Percentiles rank a stretch among this genome's conserved stretches.
Evolutionary conservation across 1,284 basidiomycete species (phyloP).

Genomic region (Albatrellus sp.): DNA sequence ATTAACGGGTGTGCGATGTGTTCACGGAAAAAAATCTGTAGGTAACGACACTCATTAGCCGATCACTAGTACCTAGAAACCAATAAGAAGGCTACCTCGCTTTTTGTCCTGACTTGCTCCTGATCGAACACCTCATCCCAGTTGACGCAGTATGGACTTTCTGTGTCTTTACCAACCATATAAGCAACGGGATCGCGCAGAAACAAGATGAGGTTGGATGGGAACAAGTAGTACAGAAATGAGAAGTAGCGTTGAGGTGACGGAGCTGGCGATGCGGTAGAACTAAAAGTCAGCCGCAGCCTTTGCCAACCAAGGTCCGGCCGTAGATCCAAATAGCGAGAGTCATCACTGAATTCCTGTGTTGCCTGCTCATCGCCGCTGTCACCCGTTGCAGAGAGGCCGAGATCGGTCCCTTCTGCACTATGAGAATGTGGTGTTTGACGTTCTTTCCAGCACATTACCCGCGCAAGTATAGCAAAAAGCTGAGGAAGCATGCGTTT

Average conservation of each 20-base stretch:
- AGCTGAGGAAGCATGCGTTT: conserved; percentile 47
- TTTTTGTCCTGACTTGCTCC: conserved; percentile 55
- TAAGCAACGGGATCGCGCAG: conserved; percentile 55
- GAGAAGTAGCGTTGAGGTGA: conserved; percentile 58
- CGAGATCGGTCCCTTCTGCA: conserved; percentile 13
- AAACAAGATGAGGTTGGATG: conserved; percentile 72
- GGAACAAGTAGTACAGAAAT: conserved; percentile 78
- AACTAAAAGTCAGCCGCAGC: conserved; percentile 43
- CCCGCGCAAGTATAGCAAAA: conserved; percentile 51
- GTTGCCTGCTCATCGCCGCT: too few species aligned
- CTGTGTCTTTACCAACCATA: conserved; percentile 33
- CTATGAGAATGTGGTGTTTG: conserved; percentile 13
- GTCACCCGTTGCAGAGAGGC: conserved; percentile 4
- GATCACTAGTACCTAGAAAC: background rate
- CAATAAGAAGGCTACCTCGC: conserved; percentile 33
- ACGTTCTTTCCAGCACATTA: conserved; percentile 59
- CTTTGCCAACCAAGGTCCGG: conserved; percentile 52
- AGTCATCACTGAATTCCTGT: conserved; percentile 8
- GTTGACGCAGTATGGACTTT: conserved; percentile 43
- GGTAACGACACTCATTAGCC: conserved; percentile 8
- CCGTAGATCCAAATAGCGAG: conserved; percentile 21
- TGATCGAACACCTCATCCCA: conserved; percentile 65
- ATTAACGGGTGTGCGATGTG: conserved; percentile 68
- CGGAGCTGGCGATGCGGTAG: conserved; percentile 36
- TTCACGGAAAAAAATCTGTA: conserved; percentile 53